phyloP scores from a whole-genome alignment of 129 eudicot species.

The Scalesia atractyloides region DNA sequence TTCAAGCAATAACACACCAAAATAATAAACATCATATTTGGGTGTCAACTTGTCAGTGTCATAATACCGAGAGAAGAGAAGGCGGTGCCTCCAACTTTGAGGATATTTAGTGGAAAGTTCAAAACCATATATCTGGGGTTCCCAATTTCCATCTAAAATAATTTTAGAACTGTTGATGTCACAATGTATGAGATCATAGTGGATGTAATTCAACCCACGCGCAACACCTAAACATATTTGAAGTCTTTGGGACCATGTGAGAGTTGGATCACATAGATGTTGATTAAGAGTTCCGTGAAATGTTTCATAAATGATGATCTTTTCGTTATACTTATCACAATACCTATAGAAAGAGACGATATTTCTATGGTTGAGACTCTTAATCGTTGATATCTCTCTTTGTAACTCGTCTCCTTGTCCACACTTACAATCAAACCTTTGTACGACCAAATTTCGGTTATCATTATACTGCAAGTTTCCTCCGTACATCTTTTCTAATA shows the following conservation, averaged over 20 bases:
- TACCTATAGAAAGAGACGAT: background rate
- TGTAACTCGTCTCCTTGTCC: background rate
- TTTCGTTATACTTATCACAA: background rate
- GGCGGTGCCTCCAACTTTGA: conserved; percentile 20
- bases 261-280: conserved; percentile 2
- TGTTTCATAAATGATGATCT: background rate
- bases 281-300: background rate
- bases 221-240: conserved; percentile 6
- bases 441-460: background rate
- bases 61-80: conserved; percentile 7
- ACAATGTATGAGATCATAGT: conserved; percentile 1
- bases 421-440: background rate
- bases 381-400: background rate
- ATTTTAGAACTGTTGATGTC: background rate
- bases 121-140: conserved; percentile 11
- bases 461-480: no score
- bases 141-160: conserved; percentile 11
- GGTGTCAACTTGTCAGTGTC: conserved; percentile 6
- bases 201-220: background rate
- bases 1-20: conserved; percentile 15
- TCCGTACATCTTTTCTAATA: no score
- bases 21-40: conserved; percentile 29
- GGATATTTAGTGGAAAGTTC: conserved; percentile 21
- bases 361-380: background rate
- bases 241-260: conserved; percentile 7